These are phyloP conservation scores for Coniosporium apollinis DNA, from an alignment of 495 filamentous ascomycete genomes.

Conservation along the genomic window DNA sequence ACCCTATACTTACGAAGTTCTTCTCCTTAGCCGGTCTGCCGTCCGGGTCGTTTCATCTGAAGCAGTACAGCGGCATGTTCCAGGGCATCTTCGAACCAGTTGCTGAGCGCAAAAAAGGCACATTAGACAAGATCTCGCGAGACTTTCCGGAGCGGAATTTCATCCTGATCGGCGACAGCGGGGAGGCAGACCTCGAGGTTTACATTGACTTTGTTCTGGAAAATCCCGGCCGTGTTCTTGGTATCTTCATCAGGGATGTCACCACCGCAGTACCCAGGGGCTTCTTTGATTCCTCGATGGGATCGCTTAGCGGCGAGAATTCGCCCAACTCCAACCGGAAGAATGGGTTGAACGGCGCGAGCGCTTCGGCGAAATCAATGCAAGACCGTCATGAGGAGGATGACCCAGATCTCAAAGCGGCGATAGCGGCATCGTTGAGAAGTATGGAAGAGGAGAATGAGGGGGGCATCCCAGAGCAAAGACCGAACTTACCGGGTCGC, in stretches of 20 bases:
- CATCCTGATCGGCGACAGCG: constrained; percentile 84
- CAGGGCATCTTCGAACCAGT: constrained; percentile 97
- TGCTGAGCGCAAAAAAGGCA: constrained; percentile 78
- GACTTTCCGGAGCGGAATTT: constrained; percentile 88
- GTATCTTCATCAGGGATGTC: constrained; percentile 86
- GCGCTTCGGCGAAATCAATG: constrained; percentile 6
- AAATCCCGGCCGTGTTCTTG: constrained; percentile 66
- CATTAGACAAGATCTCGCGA: constrained; percentile 63
- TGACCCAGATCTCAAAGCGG: constrained; percentile 21
- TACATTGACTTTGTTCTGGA: constrained; percentile 83
- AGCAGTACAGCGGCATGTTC: constrained; percentile 88
- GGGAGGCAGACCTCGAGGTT: constrained; percentile 91
- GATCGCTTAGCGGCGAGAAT: constrained; percentile 18
- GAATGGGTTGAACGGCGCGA: constrained; percentile 5
- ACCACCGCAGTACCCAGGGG: constrained; percentile 52
- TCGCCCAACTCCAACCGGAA: constrained; percentile 10
- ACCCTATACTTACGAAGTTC: constrained; percentile 67
- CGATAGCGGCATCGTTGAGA: constrained; percentile 23
- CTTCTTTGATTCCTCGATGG: constrained; percentile 63
- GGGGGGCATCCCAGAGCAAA: constrained; percentile 9
- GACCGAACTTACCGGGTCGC: constrained; percentile 16
- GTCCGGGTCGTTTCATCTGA: constrained; percentile 78
- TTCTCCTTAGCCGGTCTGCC: constrained; percentile 70
- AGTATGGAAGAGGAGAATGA: constrained; percentile 18
- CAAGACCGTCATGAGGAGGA: constrained; percentile 14